A percentile compares a stretch with the other conserved stretches of the same genome.
Evolutionary conservation across 768 basidiomycete genomes (phyloP).

Genomic region (Pleurotus djamor): DNA sequence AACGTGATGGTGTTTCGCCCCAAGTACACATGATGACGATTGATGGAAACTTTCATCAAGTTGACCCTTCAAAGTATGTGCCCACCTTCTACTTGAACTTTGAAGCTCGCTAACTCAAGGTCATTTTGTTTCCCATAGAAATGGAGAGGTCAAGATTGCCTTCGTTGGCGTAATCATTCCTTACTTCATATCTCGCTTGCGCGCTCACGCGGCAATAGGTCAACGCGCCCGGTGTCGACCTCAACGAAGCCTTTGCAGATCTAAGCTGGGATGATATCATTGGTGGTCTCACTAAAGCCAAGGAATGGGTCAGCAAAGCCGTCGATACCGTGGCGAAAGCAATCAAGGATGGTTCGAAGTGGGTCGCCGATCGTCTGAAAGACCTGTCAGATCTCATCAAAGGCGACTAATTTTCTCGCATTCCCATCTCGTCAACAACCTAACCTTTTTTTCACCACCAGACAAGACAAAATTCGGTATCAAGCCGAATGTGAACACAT

Average conservation of each 20-base stretch:
- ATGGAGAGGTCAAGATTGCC: neutral
- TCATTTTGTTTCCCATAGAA: neutral
- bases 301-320: neutral
- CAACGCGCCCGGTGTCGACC: neutral
- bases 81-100: neutral
- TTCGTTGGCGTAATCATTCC: neutral
- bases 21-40: constrained; percentile 28
- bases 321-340: neutral
- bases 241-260: neutral
- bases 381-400: neutral
- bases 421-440: neutral
- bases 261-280: neutral
- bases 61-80: constrained; percentile 15
- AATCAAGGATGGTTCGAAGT: neutral
- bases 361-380: neutral
- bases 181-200: neutral
- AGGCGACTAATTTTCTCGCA: neutral
- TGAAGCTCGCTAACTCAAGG: neutral
- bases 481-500: neutral
- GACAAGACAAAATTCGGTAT: neutral
- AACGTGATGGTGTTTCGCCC: constrained; percentile 19
- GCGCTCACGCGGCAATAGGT: neutral
- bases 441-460: neutral
- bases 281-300: neutral
- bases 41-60: constrained; percentile 29